These are phyloP conservation scores for Penicillium lagena DNA, from an alignment of 495 filamentous ascomycete species.

Conservation along the genomic window DNA sequence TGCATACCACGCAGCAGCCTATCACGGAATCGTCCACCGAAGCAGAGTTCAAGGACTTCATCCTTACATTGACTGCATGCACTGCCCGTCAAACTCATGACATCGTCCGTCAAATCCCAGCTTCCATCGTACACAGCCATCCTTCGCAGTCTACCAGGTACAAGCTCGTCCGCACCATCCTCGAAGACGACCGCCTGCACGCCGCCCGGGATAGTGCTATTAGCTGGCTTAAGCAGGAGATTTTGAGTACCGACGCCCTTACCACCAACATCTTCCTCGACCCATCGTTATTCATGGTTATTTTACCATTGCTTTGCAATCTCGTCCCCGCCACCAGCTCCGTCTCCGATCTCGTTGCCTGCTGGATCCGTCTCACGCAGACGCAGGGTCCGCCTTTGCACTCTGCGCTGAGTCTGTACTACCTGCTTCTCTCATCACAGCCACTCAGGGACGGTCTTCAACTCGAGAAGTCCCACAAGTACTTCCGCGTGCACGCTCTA, in stretches of 20 bases:
- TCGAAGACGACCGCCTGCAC: slow-evolving; percentile 68
- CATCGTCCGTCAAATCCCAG: slow-evolving; percentile 68
- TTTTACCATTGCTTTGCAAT: slow-evolving; percentile 15
- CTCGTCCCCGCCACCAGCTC: slow-evolving; percentile 4
- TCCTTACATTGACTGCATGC: slow-evolving; percentile 60
- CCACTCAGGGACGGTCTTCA: slow-evolving; percentile 24
- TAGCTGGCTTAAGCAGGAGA: slow-evolving; percentile 81
- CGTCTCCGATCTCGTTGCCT: slow-evolving; percentile 28
- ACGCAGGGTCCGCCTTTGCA: slow-evolving; percentile 30
- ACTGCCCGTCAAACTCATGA: slow-evolving; percentile 60
- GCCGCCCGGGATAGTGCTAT: slow-evolving; percentile 76
- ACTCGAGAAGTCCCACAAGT: slow-evolving; percentile 29
- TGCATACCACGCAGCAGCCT: slow-evolving; percentile 19
- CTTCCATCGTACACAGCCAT: slow-evolving; percentile 66
- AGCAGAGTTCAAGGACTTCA: slow-evolving; percentile 34
- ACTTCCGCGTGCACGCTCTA: slow-evolving; percentile 34
- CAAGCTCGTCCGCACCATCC: slow-evolving; percentile 69
- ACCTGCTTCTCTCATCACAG: slow-evolving; percentile 32
- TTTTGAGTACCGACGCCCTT: slow-evolving; percentile 43
- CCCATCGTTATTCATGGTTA: slow-evolving; percentile 44
- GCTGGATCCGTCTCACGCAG: slow-evolving; percentile 34
- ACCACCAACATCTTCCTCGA: slow-evolving; percentile 25
- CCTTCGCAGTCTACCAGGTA: slow-evolving; percentile 64
- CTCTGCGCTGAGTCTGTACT: slow-evolving; percentile 40
- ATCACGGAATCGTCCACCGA: slow-evolving; percentile 18